phyloP scores from a whole-genome alignment of 345 rosid genomes.

The Draba incana region DNA sequence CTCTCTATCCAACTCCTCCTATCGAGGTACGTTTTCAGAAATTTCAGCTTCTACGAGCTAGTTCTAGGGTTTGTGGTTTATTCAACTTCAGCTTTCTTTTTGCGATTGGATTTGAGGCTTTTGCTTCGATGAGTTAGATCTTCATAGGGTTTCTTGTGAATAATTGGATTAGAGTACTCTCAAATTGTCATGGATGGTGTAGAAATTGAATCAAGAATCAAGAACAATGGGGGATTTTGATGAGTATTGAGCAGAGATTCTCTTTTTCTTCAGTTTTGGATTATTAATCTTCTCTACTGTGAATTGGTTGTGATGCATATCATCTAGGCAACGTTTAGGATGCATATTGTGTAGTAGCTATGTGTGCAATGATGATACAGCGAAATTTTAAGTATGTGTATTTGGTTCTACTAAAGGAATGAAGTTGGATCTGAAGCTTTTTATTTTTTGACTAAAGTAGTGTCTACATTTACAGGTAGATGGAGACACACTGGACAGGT shows the following conservation, averaged over 20 bases:
- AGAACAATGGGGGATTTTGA: not conserved
- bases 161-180: not conserved
- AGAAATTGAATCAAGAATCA: too few relatives aligned
- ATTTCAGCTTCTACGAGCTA: not conserved
- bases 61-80: not conserved
- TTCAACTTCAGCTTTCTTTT: constrained; percentile 3
- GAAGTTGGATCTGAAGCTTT: constrained; percentile 8
- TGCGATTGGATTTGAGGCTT: not conserved
- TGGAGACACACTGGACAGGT: constrained; percentile 65
- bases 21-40: constrained; percentile 49
- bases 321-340: not conserved
- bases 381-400: not conserved
- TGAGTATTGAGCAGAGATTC: not conserved
- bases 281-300: not conserved
- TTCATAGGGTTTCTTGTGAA: constrained; percentile 7
- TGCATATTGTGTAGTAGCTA: constrained; percentile 5
- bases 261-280: too few relatives aligned
- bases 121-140: constrained; percentile 8
- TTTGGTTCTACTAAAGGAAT: not conserved
- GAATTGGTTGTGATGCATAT: not conserved
- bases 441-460: not conserved
- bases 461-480: constrained; percentile 52
- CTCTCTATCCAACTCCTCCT: constrained; percentile 64
- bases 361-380: not conserved
- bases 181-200: not conserved